Conservation (phyloP, 495 filamentous ascomycete genomes). For the Neurospora sp. region DNA sequence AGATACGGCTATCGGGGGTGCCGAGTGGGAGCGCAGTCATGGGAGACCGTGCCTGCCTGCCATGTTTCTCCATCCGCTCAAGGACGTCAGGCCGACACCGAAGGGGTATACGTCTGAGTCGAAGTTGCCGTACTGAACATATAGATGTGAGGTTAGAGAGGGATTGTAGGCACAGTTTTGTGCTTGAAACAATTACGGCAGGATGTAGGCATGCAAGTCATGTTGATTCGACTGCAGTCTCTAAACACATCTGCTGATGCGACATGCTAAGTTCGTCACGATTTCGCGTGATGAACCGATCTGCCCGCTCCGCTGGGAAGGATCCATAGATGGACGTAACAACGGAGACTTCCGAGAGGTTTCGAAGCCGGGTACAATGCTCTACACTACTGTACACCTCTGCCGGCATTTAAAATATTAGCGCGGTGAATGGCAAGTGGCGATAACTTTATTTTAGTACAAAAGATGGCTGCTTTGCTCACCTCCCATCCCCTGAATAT, state of each 20-base stretch:
- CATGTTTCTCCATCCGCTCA: conserved; percentile 47
- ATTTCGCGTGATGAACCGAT: background rate
- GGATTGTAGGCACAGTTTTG: background rate
- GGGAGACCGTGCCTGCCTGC: conserved; percentile 46
- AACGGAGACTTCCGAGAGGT: background rate
- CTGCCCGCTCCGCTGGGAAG: background rate
- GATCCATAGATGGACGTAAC: too few species aligned
- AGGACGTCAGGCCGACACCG: conserved; percentile 35
- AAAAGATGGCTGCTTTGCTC: too few species aligned
- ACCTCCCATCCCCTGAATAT: too few species aligned
- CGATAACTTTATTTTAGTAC: too few species aligned
- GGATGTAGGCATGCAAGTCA: background rate
- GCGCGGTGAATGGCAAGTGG: too few species aligned
- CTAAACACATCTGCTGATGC: background rate
- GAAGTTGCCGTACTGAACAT: conserved; percentile 12
- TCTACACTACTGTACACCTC: too few species aligned
- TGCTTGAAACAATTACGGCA: background rate
- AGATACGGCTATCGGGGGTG: conserved; percentile 38
- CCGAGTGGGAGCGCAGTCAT: conserved; percentile 41
- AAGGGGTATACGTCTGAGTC: conserved; percentile 27
- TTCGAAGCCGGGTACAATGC: too few species aligned
- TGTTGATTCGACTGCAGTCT: background rate
- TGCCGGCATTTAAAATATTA: too few species aligned
- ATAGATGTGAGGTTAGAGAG: background rate
- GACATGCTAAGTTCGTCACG: background rate